Evolutionary conservation across 2,329 filamentous ascomycete genomes (phyloP).

Genomic region (Colletotrichum musicola): DNA sequence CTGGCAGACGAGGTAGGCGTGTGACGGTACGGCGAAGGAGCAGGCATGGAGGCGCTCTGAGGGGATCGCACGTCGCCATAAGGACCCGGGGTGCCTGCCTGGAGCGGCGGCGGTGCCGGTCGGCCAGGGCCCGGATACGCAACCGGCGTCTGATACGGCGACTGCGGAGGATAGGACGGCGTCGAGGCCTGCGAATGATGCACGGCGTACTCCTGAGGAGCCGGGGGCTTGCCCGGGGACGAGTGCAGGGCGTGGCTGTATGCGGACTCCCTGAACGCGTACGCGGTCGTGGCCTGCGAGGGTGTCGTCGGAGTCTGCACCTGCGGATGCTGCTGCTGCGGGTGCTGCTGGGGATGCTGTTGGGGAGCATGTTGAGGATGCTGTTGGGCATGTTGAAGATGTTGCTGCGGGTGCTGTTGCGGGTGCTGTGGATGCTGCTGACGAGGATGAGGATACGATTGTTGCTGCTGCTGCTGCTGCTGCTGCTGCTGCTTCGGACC

Average conservation of each 20-base stretch:
- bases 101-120: slow-evolving; percentile 59
- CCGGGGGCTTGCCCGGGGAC: slow-evolving; percentile 60
- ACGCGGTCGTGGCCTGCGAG: slow-evolving; percentile 56
- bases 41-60: slow-evolving; percentile 56
- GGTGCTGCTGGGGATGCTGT: slow-evolving; percentile 28
- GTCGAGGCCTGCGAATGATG: slow-evolving; percentile 41
- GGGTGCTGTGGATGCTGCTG: slow-evolving; percentile 8
- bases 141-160: slow-evolving; percentile 54
- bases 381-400: slow-evolving; percentile 45
- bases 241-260: slow-evolving; percentile 51
- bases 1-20: slow-evolving; percentile 61
- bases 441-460: not conserved
- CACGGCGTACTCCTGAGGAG: slow-evolving; percentile 58
- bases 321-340: slow-evolving; percentile 43
- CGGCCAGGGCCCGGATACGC: slow-evolving; percentile 58
- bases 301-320: slow-evolving; percentile 43
- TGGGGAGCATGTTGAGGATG: slow-evolving; percentile 22
- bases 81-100: slow-evolving; percentile 51
- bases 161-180: slow-evolving; percentile 52
- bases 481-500: slow-evolving; percentile 39
- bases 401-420: slow-evolving; percentile 43
- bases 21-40: slow-evolving; percentile 63
- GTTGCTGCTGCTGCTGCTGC: slow-evolving; percentile 29
- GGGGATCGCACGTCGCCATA: slow-evolving; percentile 66
- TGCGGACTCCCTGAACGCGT: slow-evolving; percentile 63